These are phyloP conservation scores for Alternaria sp. DNA, from an alignment of 2,329 filamentous ascomycete species.

Conservation along the genomic window DNA sequence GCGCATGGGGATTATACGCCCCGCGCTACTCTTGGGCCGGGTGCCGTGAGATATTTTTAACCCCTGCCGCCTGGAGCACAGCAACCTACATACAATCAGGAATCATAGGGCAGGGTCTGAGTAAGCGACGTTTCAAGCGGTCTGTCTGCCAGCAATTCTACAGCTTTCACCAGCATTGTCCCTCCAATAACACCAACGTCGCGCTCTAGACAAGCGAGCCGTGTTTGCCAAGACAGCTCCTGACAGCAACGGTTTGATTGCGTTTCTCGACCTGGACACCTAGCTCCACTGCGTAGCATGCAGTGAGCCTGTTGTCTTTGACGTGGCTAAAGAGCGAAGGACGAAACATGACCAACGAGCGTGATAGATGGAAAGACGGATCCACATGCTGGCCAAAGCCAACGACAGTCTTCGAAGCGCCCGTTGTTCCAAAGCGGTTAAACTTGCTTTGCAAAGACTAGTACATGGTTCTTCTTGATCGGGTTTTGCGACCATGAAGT, in stretches of 20 bases:
- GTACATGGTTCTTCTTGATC: not conserved
- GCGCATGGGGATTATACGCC: constrained; percentile 9
- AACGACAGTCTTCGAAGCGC: constrained; percentile 11
- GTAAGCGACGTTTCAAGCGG: constrained; percentile 13
- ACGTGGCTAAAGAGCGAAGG: constrained; percentile 19
- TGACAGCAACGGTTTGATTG: constrained; percentile 15
- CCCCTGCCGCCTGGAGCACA: constrained; percentile 1
- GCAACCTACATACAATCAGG: constrained; percentile 3
- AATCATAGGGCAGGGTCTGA: constrained; percentile 3
- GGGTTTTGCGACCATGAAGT: not conserved
- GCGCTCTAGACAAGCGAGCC: not conserved
- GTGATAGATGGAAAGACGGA: constrained; percentile 6
- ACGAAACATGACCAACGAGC: constrained; percentile 32
- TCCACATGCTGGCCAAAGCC: constrained; percentile 10
- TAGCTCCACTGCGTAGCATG: constrained; percentile 5
- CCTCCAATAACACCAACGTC: constrained; percentile 1
- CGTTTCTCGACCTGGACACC: constrained; percentile 15
- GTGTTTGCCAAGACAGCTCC: constrained; percentile 12
- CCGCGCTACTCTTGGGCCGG: constrained; percentile 17
- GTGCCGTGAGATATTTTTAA: constrained; percentile 13
- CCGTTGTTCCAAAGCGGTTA: constrained; percentile 9
- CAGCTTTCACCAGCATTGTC: not conserved
- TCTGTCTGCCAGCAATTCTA: constrained; percentile 1
- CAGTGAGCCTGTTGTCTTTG: constrained; percentile 11
- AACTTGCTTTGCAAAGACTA: not conserved